Conservation (phyloP, 2,329 filamentous ascomycete genomes). For the Hymenoscyphus repandus region DNA sequence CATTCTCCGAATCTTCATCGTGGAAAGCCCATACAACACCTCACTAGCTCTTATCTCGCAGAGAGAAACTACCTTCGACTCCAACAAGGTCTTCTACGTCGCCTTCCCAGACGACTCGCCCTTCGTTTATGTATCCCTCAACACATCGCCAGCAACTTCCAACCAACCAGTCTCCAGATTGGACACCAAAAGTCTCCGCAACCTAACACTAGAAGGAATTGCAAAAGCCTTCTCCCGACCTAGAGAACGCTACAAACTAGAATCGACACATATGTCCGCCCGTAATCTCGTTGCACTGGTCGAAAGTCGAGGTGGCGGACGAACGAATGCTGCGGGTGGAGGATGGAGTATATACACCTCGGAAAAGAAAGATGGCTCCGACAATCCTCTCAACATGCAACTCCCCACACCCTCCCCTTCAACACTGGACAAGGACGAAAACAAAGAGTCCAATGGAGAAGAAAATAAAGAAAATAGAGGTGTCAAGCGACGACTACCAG, state of each 20-base stretch:
- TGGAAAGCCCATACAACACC: conserved; percentile 76
- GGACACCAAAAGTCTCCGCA: conserved; percentile 61
- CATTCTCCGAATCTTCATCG: conserved; percentile 71
- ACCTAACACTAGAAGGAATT: conserved; percentile 70
- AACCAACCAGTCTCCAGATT: conserved; percentile 32
- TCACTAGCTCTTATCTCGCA: conserved; percentile 40
- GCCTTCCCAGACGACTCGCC: conserved; percentile 79
- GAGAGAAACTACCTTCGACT: conserved; percentile 43
- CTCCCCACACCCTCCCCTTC: conserved; percentile 33
- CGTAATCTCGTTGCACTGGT: conserved; percentile 67
- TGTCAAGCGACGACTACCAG: conserved; percentile 26
- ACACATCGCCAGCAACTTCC: conserved; percentile 47
- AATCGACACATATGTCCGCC: conserved; percentile 62
- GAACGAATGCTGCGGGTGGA: conserved; percentile 67
- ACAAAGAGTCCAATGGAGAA: no score
- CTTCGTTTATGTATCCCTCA: conserved; percentile 62
- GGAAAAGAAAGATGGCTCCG: conserved; percentile 36
- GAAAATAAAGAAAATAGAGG: conserved; percentile 13
- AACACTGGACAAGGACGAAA: conserved; percentile 37
- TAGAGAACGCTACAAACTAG: conserved; percentile 64
- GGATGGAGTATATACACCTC: conserved; percentile 77
- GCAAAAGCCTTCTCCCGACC: conserved; percentile 77
- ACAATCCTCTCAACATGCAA: conserved; percentile 46
- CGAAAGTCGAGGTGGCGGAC: conserved; percentile 61
- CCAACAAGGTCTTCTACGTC: conserved; percentile 69